A percentile compares a stretch with the other conserved stretches of the same genome.
Evolutionary conservation across 176 grass and related monocot species (phyloP).

Genomic region (Aegilops longissima): DNA sequence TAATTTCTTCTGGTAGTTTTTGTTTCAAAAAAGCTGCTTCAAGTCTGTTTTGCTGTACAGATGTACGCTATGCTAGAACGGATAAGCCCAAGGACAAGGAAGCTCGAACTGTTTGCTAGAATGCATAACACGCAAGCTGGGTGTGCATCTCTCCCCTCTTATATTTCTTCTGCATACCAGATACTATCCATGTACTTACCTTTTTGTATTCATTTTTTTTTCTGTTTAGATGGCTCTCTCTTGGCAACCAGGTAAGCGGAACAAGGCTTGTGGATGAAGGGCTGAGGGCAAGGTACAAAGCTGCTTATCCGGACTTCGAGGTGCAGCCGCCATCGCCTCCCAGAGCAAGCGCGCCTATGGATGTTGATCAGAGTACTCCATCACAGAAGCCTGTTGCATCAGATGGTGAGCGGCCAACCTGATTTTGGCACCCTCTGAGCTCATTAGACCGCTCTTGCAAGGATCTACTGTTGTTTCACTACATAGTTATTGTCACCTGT

Average conservation of each 20-base stretch:
- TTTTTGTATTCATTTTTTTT: neutral
- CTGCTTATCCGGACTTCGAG: constrained; percentile 90
- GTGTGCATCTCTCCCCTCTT: constrained; percentile 18
- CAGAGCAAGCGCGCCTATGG: constrained; percentile 53
- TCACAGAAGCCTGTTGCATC: constrained; percentile 38
- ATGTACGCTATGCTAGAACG: constrained; percentile 98
- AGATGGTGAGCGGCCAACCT: constrained; percentile 52
- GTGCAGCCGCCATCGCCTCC: constrained; percentile 85
- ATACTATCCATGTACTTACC: neutral
- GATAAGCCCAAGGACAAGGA: constrained; percentile 97
- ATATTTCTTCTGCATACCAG: neutral
- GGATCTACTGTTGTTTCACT: neutral
- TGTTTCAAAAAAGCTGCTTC: constrained; percentile 1
- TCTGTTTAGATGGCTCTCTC: constrained; percentile 74
- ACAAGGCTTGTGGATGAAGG: constrained; percentile 96
- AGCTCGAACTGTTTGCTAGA: constrained; percentile 94
- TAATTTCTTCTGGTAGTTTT: neutral
- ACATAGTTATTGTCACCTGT: neutral
- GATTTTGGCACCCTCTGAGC: constrained; percentile 10
- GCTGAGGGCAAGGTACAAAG: constrained; percentile 93
- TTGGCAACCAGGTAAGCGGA: constrained; percentile 89
- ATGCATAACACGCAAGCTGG: constrained; percentile 99
- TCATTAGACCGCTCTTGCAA: neutral
- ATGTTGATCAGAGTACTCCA: constrained; percentile 50
- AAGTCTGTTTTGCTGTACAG: constrained; percentile 47